phyloP scores from a whole-genome alignment of 148 eudicot species.

The Rhododendron williamsianum region DNA sequence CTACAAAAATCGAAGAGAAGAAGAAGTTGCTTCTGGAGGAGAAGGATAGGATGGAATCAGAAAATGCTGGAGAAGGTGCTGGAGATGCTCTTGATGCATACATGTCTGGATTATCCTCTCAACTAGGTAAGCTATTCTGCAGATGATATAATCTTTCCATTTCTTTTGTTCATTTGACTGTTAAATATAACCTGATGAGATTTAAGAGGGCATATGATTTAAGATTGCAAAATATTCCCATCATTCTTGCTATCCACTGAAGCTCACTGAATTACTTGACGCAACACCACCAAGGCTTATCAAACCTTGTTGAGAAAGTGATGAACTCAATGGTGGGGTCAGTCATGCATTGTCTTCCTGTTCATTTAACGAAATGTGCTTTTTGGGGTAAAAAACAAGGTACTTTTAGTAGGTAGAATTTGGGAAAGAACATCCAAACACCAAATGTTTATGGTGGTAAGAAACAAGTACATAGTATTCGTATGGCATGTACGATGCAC shows the following conservation, averaged over 20 bases:
- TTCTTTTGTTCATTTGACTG: conserved; percentile 2
- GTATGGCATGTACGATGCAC: not conserved
- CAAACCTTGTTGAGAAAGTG: not conserved
- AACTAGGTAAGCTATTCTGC: conserved; percentile 53
- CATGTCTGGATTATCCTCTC: conserved; percentile 88
- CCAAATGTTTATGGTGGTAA: not conserved
- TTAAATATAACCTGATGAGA: not conserved
- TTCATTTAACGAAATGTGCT: not conserved
- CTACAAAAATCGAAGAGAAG: conserved; percentile 73
- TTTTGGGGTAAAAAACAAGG: not conserved
- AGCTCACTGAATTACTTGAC: not conserved
- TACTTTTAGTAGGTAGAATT: not conserved
- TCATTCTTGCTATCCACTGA: not conserved
- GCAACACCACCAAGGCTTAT: not conserved
- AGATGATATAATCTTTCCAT: not conserved
- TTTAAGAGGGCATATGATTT: not conserved
- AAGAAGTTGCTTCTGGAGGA: conserved; percentile 53
- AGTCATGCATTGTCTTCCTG: not conserved
- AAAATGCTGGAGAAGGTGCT: conserved; percentile 36
- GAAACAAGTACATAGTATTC: not conserved
- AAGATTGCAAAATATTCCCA: not conserved
- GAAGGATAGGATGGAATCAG: conserved; percentile 38
- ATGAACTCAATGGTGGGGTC: not conserved
- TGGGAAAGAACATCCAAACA: not conserved
- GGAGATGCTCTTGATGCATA: conserved; percentile 91